A percentile compares a stretch with the other conserved stretches of the same genome.
phyloP scores from a whole-genome alignment of 768 basidiomycete species.

The Termitomyces sp. region DNA sequence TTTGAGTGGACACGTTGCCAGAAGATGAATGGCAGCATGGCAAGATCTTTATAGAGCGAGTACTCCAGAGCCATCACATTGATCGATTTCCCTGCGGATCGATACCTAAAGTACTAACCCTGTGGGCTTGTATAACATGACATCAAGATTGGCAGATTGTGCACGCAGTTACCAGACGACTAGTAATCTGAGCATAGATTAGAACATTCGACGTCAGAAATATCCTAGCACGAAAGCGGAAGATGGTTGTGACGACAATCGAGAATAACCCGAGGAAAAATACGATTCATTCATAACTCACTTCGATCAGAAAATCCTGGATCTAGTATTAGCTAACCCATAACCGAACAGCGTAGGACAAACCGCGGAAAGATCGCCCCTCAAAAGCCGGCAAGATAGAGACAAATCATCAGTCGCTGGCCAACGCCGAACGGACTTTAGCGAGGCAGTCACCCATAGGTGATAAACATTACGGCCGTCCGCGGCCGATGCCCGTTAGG shows the following conservation, averaged over 20 bases:
- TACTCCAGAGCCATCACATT: neutral
- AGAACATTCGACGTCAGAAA: neutral
- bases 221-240: neutral
- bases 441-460: no score
- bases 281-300: neutral
- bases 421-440: neutral
- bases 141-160: neutral
- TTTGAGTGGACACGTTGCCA: neutral
- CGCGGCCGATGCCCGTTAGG: no score
- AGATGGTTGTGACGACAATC: neutral
- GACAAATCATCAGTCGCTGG: no score
- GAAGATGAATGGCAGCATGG: neutral
- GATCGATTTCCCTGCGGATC: neutral
- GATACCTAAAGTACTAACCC: no score
- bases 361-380: neutral
- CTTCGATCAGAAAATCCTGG: neutral
- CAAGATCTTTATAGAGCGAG: neutral
- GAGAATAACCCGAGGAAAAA: neutral
- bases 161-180: neutral
- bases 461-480: no score
- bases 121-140: neutral
- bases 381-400: neutral
- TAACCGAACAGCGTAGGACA: neutral
- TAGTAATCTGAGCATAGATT: neutral
- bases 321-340: neutral